Conservation (phyloP, 2,329 filamentous ascomycete species). For the Colletotrichum tanaceti region DNA sequence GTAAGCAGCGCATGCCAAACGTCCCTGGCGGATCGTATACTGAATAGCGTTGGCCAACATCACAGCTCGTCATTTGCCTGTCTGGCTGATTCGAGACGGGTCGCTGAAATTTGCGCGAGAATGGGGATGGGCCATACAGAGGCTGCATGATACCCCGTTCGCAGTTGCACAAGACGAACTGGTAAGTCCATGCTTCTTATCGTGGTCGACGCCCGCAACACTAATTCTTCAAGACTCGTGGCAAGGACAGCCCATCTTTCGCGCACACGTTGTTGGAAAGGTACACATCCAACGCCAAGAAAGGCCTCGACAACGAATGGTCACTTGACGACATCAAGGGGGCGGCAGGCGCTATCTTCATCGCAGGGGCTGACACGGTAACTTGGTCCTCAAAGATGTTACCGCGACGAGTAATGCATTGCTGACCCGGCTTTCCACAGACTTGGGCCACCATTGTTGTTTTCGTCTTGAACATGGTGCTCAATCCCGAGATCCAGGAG, state of each 20-base stretch:
- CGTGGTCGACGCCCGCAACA: conserved; percentile 27
- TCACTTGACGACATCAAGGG: conserved; percentile 58
- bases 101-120: conserved; percentile 49
- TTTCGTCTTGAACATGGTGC: conserved; percentile 40
- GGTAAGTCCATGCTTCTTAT: conserved; percentile 42
- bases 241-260: conserved; percentile 39
- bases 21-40: conserved; percentile 35
- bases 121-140: conserved; percentile 51
- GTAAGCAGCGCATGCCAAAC: conserved; percentile 41
- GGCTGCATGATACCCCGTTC: conserved; percentile 50
- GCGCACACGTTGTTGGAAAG: conserved; percentile 37
- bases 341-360: conserved; percentile 60
- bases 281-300: conserved; percentile 29
- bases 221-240: conserved; percentile 35
- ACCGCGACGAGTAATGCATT: conserved; percentile 13
- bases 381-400: neutral
- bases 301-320: conserved; percentile 32
- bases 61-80: conserved; percentile 54
- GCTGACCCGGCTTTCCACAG: conserved; percentile 50
- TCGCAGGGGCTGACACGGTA: conserved; percentile 60
- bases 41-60: conserved; percentile 43
- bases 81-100: conserved; percentile 50
- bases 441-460: conserved; percentile 40
- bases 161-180: conserved; percentile 45
- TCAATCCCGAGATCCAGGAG: conserved; percentile 55